These are phyloP conservation scores for Cylindrotheca closterium DNA, from an alignment of 108 stramenopile genomes.

Conservation along the genomic window DNA sequence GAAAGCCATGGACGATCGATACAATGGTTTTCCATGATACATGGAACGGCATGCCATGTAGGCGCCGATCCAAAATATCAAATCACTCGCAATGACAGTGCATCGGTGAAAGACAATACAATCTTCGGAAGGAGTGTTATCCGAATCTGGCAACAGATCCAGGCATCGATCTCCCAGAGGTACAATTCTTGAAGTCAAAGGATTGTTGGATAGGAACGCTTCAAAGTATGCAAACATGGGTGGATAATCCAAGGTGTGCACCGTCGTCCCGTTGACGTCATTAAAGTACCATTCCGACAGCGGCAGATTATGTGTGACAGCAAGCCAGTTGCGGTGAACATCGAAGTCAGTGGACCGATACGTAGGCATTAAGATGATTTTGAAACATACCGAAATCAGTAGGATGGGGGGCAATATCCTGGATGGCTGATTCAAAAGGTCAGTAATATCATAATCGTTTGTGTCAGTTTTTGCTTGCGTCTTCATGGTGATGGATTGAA, in stretches of 20 bases:
- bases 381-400: conserved; percentile 46
- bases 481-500: too few relatives aligned
- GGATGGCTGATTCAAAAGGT: conserved; percentile 20
- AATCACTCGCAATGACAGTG: conserved; percentile 82
- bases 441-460: not conserved
- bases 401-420: conserved; percentile 55
- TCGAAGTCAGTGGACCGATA: conserved; percentile 92
- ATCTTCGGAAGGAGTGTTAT: conserved; percentile 37
- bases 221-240: conserved; percentile 94
- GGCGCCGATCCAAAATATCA: conserved; percentile 61
- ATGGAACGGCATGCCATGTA: conserved; percentile 37
- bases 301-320: conserved; percentile 79
- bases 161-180: conserved; percentile 57
- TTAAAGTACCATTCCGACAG: conserved; percentile 91
- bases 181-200: conserved; percentile 28
- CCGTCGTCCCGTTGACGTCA: conserved; percentile 66
- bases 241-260: conserved; percentile 97
- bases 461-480: not conserved
- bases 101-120: conserved; percentile 77
- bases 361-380: conserved; percentile 65
- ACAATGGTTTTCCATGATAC: conserved; percentile 10
- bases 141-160: conserved; percentile 47
- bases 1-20: conserved; percentile 36
- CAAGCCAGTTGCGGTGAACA: conserved; percentile 97
- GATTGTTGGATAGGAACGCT: conserved; percentile 62